phyloP scores from a whole-genome alignment of 495 filamentous ascomycete genomes.

The Aspergillus sparsus region DNA sequence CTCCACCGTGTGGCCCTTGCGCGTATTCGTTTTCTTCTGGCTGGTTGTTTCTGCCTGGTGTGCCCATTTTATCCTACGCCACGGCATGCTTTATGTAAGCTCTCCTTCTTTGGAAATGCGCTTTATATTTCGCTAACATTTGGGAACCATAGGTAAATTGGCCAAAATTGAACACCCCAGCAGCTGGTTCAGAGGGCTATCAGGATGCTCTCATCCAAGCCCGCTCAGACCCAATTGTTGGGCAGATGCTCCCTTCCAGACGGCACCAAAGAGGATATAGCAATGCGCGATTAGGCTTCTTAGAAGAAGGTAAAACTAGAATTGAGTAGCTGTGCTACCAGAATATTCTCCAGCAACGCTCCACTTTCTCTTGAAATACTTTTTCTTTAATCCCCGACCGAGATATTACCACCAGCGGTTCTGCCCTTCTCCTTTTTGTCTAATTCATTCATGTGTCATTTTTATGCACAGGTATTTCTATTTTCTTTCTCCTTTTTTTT shows the following conservation, averaged over 20 bases:
- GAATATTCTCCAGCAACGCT: not conserved
- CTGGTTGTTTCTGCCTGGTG: slow-evolving; percentile 66
- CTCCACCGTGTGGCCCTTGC: slow-evolving; percentile 71
- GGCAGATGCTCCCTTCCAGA: slow-evolving; percentile 59
- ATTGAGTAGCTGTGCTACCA: slow-evolving; percentile 61
- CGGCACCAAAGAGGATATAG: slow-evolving; percentile 77
- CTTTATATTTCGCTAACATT: no score
- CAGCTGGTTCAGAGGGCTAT: slow-evolving; percentile 82
- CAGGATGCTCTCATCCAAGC: slow-evolving; percentile 81
- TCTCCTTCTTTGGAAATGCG: not conserved
- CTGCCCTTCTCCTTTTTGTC: no score
- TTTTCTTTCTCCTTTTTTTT: slow-evolving; percentile 14
- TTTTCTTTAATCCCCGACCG: slow-evolving; percentile 3
- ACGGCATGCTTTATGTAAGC: slow-evolving; percentile 93
- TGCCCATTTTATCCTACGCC: slow-evolving; percentile 68
- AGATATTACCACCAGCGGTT: no score
- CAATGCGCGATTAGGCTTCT: slow-evolving; percentile 71
- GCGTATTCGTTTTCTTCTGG: slow-evolving; percentile 77
- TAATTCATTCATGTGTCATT: no score
- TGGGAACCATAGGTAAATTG: slow-evolving; percentile 77
- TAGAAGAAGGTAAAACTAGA: slow-evolving; percentile 96
- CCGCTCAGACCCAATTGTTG: slow-evolving; percentile 73
- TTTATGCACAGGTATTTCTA: slow-evolving; percentile 10
- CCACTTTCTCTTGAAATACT: slow-evolving; percentile 1
- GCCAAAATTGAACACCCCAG: slow-evolving; percentile 89